Percentiles rank a stretch among this genome's conserved stretches.
Evolutionary conservation across 192 early-diverging fungal species (phyloP).

Genomic region (Mortierella claussenii): DNA sequence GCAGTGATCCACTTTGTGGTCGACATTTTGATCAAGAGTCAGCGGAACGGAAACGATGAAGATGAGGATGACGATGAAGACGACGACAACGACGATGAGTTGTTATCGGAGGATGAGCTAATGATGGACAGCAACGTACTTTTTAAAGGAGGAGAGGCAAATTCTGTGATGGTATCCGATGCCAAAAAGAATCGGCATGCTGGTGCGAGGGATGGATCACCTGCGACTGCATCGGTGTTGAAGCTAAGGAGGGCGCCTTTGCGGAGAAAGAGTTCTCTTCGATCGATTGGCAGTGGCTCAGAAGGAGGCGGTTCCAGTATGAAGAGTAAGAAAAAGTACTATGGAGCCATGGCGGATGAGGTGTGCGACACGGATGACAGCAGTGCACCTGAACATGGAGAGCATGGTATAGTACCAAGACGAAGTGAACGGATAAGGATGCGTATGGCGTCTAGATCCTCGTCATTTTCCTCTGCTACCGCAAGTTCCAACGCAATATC

Average conservation of each 20-base stretch:
- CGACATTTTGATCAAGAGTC: slow-evolving; percentile 55
- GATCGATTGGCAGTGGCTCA: background rate
- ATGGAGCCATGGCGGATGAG: background rate
- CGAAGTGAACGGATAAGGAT: slow-evolving; percentile 15
- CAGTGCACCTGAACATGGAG: slow-evolving; percentile 8
- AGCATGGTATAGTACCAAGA: background rate
- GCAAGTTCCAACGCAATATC: slow-evolving; percentile 1
- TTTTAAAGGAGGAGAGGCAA: background rate
- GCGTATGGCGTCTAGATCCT: background rate
- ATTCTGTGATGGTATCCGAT: background rate
- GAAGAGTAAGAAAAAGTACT: background rate
- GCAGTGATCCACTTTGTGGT: slow-evolving; percentile 53
- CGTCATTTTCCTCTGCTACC: too few species aligned
- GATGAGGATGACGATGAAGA: slow-evolving; percentile 19
- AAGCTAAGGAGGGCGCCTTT: slow-evolving; percentile 12
- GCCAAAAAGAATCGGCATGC: background rate
- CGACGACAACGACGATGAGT: too few species aligned
- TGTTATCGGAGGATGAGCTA: background rate
- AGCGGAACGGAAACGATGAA: slow-evolving; percentile 53
- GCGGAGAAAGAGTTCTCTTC: too few species aligned
- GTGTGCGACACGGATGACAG: slow-evolving; percentile 4
- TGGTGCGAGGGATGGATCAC: slow-evolving; percentile 38
- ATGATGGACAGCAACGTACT: background rate
- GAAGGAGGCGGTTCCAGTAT: too few species aligned
- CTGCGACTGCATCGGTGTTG: slow-evolving; percentile 21